These are phyloP conservation scores for Xylaria sp. DNA, from an alignment of 2,329 filamentous ascomycete genomes.

Conservation along the genomic window DNA sequence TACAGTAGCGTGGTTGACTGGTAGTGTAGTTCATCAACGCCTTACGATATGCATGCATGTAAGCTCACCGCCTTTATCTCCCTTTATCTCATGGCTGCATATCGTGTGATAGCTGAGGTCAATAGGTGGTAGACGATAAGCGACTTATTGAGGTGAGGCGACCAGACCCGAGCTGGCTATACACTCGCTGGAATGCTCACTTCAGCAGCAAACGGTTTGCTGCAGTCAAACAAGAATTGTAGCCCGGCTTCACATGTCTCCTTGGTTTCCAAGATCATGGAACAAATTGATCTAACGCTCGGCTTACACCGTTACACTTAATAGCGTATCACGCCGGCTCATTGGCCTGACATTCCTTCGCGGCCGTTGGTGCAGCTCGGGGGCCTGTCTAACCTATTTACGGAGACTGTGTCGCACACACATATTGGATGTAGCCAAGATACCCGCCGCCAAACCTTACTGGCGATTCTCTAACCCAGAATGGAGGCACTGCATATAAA, in stretches of 20 bases:
- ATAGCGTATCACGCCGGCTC: constrained; percentile 6
- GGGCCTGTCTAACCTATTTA: background rate
- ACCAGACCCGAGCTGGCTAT: background rate
- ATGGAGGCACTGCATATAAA: background rate
- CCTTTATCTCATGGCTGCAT: constrained; percentile 18
- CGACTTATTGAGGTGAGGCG: background rate
- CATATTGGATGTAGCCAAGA: background rate
- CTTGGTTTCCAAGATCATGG: background rate
- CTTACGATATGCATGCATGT: background rate
- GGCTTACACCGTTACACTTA: constrained; percentile 7
- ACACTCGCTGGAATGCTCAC: background rate
- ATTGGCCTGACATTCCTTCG: constrained; percentile 1
- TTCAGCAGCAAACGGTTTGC: constrained; percentile 25
- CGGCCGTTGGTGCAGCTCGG: background rate
- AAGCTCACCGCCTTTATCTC: constrained; percentile 15
- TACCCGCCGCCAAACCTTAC: background rate
- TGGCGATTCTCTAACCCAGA: background rate
- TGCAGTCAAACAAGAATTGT: constrained; percentile 8
- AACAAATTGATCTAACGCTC: constrained; percentile 2
- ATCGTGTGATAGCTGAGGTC: background rate
- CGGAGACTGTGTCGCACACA: background rate
- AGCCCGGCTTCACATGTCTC: background rate
- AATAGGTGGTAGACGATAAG: background rate
- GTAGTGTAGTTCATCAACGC: constrained; percentile 1
- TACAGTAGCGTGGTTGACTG: background rate